These are phyloP conservation scores for Filosporella fistucella DNA, from an alignment of 495 filamentous ascomycete genomes.

Conservation along the genomic window DNA sequence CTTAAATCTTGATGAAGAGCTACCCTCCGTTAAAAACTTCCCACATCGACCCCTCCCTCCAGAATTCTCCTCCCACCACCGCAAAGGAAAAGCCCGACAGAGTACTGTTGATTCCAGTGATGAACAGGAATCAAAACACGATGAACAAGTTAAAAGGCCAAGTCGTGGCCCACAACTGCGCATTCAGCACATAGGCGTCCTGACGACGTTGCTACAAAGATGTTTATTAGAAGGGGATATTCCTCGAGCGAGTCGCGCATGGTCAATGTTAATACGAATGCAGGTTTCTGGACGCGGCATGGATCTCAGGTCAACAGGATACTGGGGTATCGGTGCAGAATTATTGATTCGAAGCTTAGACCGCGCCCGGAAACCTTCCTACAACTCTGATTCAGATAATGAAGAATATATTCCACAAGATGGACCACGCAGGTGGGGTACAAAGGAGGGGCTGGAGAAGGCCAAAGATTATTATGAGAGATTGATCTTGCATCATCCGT, in stretches of 20 bases:
- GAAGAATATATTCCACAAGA: conserved; percentile 4
- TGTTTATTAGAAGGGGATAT: conserved; percentile 58
- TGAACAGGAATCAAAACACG: not conserved
- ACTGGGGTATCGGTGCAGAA: conserved; percentile 71
- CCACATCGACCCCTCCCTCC: conserved; percentile 35
- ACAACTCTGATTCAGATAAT: not conserved
- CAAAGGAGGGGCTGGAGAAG: conserved; percentile 46
- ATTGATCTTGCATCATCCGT: conserved; percentile 63
- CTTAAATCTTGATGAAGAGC: conserved; percentile 35
- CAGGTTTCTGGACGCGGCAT: conserved; percentile 43
- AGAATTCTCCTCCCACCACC: not conserved
- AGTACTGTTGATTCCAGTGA: not conserved
- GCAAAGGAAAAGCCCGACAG: conserved; percentile 8
- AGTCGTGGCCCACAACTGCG: conserved; percentile 27
- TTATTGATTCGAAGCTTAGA: conserved; percentile 48
- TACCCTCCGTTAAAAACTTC: conserved; percentile 37
- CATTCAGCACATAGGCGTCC: conserved; percentile 52
- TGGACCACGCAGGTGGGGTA: conserved; percentile 21
- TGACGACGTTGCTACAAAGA: conserved; percentile 58
- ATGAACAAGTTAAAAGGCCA: not conserved
- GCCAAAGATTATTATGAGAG: conserved; percentile 62
- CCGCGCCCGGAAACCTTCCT: conserved; percentile 17
- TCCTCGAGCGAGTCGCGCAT: conserved; percentile 57
- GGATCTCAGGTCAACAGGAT: conserved; percentile 48
- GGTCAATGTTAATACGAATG: conserved; percentile 58